Percentiles rank a stretch among this genome's conserved stretches.
phyloP scores from a whole-genome alignment of 139 green algal species.

The Marvania coccoides region DNA sequence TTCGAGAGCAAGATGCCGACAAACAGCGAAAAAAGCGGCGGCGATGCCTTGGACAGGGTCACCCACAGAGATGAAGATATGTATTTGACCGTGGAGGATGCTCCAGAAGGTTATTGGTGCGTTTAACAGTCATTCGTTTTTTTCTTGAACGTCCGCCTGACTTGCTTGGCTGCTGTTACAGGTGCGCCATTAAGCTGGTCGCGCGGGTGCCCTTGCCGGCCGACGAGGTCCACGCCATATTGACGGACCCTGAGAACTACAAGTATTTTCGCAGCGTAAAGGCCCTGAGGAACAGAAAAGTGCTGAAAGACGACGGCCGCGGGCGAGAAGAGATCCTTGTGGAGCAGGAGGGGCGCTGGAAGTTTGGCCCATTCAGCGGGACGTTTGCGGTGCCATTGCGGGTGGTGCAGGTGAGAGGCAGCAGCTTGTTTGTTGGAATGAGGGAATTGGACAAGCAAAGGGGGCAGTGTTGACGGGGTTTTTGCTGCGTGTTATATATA shows the following conservation, averaged over 20 bases:
- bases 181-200: not conserved
- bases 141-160: not conserved
- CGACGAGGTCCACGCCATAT: constrained; percentile 42
- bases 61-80: constrained; percentile 11
- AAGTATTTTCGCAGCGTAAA: constrained; percentile 53
- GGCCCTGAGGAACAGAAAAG: constrained; percentile 31
- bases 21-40: too few species aligned
- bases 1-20: too few species aligned
- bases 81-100: constrained; percentile 15
- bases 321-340: constrained; percentile 39
- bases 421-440: constrained; percentile 5
- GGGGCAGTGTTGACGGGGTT: too few species aligned
- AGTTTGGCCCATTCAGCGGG: constrained; percentile 33
- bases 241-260: constrained; percentile 38
- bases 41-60: too few species aligned
- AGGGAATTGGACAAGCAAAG: too few species aligned
- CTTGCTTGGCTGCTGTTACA: not conserved
- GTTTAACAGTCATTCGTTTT: not conserved
- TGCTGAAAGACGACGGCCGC: constrained; percentile 38
- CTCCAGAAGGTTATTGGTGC: constrained; percentile 10
- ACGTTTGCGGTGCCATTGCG: constrained; percentile 20
- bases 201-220: constrained; percentile 37
- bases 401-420: constrained; percentile 25
- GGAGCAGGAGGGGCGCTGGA: constrained; percentile 42
- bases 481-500: too few species aligned